These are phyloP conservation scores for Porcisia hertigi DNA, from an alignment of 208 protist genomes.

Conservation along the genomic window DNA sequence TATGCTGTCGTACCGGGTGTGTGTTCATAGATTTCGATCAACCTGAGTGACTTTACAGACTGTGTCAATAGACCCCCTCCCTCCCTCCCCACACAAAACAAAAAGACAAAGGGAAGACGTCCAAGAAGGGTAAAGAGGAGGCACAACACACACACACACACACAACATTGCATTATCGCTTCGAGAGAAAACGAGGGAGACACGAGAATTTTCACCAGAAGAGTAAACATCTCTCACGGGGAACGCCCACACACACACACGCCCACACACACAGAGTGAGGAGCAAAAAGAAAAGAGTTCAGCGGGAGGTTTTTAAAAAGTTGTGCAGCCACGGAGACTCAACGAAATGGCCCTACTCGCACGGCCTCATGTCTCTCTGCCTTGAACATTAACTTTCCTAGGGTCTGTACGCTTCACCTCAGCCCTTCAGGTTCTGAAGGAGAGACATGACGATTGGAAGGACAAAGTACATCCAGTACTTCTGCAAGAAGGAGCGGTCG, in stretches of 20 bases:
- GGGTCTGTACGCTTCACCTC: neutral
- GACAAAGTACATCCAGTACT: slow-evolving; percentile 90
- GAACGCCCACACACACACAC: slow-evolving; percentile 12
- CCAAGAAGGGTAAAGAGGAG: neutral
- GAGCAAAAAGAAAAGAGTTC: neutral
- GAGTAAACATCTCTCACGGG: neutral
- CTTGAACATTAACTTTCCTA: neutral
- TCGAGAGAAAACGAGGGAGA: neutral
- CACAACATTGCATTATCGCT: neutral
- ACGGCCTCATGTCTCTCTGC: neutral
- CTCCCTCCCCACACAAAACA: neutral
- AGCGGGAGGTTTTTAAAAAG: neutral
- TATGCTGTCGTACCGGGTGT: too few species aligned
- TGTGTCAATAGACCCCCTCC: neutral
- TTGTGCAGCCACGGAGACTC: neutral
- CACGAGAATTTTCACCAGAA: too few species aligned
- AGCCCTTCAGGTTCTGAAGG: slow-evolving; percentile 57
- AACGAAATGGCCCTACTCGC: neutral
- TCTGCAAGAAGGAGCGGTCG: slow-evolving; percentile 82
- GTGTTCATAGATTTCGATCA: neutral
- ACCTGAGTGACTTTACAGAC: neutral
- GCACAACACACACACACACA: slow-evolving; percentile 1
- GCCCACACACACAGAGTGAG: neutral
- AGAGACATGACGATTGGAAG: slow-evolving; percentile 67
- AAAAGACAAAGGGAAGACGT: neutral